Conservation (phyloP, 2,329 filamentous ascomycete genomes). For the Hypomyces perniciosus region DNA sequence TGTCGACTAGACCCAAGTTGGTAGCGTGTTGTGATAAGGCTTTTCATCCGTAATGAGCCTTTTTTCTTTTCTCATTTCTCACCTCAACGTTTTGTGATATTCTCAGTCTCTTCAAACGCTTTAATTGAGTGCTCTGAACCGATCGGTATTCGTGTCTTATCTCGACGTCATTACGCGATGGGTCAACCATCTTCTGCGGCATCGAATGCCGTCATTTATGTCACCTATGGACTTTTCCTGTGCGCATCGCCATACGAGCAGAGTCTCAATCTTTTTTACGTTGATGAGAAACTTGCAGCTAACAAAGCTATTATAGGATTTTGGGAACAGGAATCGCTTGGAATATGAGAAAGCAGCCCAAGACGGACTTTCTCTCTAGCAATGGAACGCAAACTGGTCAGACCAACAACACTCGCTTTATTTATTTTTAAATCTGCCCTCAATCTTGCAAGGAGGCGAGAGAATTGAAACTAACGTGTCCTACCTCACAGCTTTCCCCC, state of each 20-base stretch:
- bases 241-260: slow-evolving; percentile 35
- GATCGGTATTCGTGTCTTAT: neutral
- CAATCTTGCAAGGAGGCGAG: neutral
- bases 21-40: neutral
- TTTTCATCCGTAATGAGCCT: neutral
- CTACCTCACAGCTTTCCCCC: slow-evolving; percentile 56
- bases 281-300: slow-evolving; percentile 11
- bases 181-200: slow-evolving; percentile 67
- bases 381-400: slow-evolving; percentile 82
- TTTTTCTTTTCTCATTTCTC: neutral
- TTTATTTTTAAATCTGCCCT: neutral
- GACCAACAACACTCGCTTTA: slow-evolving; percentile 20
- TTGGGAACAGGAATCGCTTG: slow-evolving; percentile 56
- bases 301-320: slow-evolving; percentile 38
- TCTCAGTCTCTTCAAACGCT: no score
- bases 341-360: slow-evolving; percentile 56
- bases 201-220: slow-evolving; percentile 78
- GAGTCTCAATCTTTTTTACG: neutral
- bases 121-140: neutral
- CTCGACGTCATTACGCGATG: slow-evolving; percentile 42
- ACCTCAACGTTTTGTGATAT: neutral
- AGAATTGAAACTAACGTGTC: slow-evolving; percentile 23
- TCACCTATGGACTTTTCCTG: slow-evolving; percentile 74
- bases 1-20: neutral
- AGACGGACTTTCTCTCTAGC: slow-evolving; percentile 65